Base-by-base conservation (phyloP, 768 basidiomycete genomes). In the Cystobasidium tubakii region DNA sequence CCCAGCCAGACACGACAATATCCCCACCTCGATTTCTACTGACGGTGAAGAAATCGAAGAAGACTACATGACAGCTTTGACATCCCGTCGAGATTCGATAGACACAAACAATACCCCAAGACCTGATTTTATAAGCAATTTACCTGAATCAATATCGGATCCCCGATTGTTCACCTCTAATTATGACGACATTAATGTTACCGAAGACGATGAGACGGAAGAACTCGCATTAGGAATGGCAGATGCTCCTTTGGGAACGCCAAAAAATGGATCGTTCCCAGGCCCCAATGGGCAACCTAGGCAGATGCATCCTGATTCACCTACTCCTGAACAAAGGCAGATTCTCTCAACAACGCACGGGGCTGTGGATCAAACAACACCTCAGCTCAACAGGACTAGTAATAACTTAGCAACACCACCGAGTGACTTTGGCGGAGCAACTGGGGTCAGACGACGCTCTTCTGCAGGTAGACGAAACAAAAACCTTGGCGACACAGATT, bases 21-120 rank as follows among this genome's bases (percentile, higher is more conserved):
- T 29, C 33, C 29, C 29, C 21, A 6, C 27, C 29, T 34, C 57
- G 57, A 6, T 60, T 34, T 12, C 29, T 34, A 6, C 27, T 29
- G 57, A 60, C 29, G 21, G 25, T 60, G 57, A 60, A 29, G 66
- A 67, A 31, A 43, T 21, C 36, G 69, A 71, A 43, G 69, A 71
- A 44, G 69, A 71, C 36, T 71, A 71, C 69, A 71, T 71, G 69
- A 71, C 69, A 4, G 69, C 69, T 21, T 25, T 29, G 9, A 71
- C 69, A 3, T 71, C 69, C 13, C 69, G 25, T n/a, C 54, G 69
- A 29, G 69, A 71, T 53, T 71, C 69, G 34, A 71, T 71, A 53
- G 69, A 71, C 34, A 67, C 66, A 7, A n/a, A 9, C 21, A 50
- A 50, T 33, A 67, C 39, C 44, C 66, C 27, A 54, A 36, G 29